These are phyloP conservation scores for Ceratocystis albifundus DNA, from an alignment of 2,329 filamentous ascomycete genomes.

Conservation along the genomic window DNA sequence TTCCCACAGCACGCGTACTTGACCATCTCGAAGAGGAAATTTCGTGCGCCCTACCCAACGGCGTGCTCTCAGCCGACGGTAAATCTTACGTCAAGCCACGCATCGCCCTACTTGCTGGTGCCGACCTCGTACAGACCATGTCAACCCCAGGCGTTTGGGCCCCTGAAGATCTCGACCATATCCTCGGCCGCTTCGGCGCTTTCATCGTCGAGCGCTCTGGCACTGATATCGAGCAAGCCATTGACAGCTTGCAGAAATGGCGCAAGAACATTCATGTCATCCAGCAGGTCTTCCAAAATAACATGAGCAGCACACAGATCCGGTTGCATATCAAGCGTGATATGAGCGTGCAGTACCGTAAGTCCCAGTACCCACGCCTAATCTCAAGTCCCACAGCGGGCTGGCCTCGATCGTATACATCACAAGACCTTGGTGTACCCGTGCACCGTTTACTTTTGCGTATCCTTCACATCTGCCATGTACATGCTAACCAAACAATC, in stretches of 20 bases:
- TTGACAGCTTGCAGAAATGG: conserved; percentile 70
- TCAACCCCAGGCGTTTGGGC: conserved; percentile 68
- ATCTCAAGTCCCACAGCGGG: not conserved
- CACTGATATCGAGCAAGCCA: conserved; percentile 77
- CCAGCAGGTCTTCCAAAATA: conserved; percentile 70
- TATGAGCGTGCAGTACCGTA: conserved; percentile 65
- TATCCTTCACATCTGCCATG: not conserved
- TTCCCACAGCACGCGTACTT: conserved; percentile 77
- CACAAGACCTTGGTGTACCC: not conserved
- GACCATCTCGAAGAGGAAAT: conserved; percentile 89
- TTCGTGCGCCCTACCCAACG: conserved; percentile 62
- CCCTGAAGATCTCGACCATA: conserved; percentile 72
- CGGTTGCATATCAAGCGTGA: conserved; percentile 66
- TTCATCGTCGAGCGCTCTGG: conserved; percentile 82
- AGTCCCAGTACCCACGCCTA: conserved; percentile 19
- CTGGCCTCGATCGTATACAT: not conserved
- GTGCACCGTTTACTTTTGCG: not conserved
- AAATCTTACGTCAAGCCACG: conserved; percentile 49
- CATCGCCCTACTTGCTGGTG: conserved; percentile 72
- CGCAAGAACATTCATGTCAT: conserved; percentile 81
- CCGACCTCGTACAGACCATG: conserved; percentile 64
- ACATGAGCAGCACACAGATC: conserved; percentile 73
- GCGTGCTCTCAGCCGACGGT: conserved; percentile 58
- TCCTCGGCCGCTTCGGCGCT: conserved; percentile 69
- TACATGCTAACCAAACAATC: not conserved